Evolutionary conservation across 176 grass and related monocot genomes (phyloP).

Genomic region (Themeda triandra): DNA sequence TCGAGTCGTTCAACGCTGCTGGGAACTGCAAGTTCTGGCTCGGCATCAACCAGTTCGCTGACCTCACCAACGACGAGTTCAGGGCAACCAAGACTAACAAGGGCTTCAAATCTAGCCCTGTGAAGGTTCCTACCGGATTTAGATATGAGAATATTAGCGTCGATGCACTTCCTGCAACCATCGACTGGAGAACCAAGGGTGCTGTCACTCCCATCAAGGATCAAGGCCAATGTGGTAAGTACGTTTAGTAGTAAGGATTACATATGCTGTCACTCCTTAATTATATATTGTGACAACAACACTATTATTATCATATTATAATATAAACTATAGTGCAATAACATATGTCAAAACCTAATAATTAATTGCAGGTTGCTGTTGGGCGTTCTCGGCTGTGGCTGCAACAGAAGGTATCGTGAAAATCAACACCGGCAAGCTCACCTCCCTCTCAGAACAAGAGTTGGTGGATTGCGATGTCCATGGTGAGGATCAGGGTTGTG

Average conservation of each 20-base stretch:
- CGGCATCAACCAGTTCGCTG: slow-evolving; percentile 13
- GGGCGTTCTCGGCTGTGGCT: slow-evolving; percentile 13
- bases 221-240: slow-evolving; percentile 9
- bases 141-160: slow-evolving; percentile 7
- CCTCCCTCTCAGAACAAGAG: slow-evolving; percentile 11
- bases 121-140: not conserved
- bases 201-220: slow-evolving; percentile 2
- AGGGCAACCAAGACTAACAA: not conserved
- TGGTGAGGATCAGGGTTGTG: slow-evolving; percentile 19
- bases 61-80: not conserved
- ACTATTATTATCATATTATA: too few relatives aligned
- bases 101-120: not conserved
- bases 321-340: too few relatives aligned
- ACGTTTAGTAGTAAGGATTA: not conserved
- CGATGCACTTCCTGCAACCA: not conserved
- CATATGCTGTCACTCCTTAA: too few relatives aligned
- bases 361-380: not conserved
- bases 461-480: slow-evolving; percentile 3
- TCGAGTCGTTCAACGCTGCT: not conserved
- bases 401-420: slow-evolving; percentile 10
- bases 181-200: slow-evolving; percentile 9
- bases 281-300: too few relatives aligned
- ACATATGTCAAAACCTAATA: too few relatives aligned
- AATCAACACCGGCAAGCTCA: slow-evolving; percentile 5
- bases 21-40: slow-evolving; percentile 1